Conservation (phyloP, 176 grass and related monocot genomes). For the Triticum timopheevii region DNA sequence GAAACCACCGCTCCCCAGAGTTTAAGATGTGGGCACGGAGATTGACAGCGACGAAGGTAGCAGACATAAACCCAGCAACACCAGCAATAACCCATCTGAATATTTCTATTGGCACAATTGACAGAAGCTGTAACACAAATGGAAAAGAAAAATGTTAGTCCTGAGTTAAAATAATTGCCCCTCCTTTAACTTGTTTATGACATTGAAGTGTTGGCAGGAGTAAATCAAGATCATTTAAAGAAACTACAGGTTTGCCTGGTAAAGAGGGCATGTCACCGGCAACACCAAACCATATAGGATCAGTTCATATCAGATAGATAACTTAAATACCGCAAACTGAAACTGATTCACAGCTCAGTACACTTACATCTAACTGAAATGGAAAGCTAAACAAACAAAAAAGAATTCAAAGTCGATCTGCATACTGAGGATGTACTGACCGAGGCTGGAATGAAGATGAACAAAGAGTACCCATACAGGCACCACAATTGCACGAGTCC, state of each 20-base stretch:
- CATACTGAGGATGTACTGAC: slow-evolving; percentile 39
- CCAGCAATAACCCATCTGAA: slow-evolving; percentile 97
- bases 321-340: background rate
- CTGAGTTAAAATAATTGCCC: background rate
- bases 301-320: background rate
- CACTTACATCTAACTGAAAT: background rate
- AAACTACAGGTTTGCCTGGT: background rate
- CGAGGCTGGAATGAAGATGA: slow-evolving; percentile 94
- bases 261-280: background rate
- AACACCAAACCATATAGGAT: background rate
- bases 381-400: slow-evolving; percentile 2
- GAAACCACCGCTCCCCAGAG: slow-evolving; percentile 85
- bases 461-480: slow-evolving; percentile 93
- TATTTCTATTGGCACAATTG: slow-evolving; percentile 93
- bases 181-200: background rate
- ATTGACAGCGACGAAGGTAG: slow-evolving; percentile 93
- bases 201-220: background rate
- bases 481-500: slow-evolving; percentile 96
- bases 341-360: background rate
- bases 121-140: slow-evolving; percentile 62
- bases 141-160: slow-evolving; percentile 15
- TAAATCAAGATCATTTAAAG: background rate
- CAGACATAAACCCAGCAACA: slow-evolving; percentile 90
- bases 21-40: slow-evolving; percentile 85
- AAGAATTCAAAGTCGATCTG: background rate